Evolutionary conservation across 78 protist species (phyloP), one percentile per base, ranked within the genome.

Genomic region (Dictyostelium discoideum): DNA sequence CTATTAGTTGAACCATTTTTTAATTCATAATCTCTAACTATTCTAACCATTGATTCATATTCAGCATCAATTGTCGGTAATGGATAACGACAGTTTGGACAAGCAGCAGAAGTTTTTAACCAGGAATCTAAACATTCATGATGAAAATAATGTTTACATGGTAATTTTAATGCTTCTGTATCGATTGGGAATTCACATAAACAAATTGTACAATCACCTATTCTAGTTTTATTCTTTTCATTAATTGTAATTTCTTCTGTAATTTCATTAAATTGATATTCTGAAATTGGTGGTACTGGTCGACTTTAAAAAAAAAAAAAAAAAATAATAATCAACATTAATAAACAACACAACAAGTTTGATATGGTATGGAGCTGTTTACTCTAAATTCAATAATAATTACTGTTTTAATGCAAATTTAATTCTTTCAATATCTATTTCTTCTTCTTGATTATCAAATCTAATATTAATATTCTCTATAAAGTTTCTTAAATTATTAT

Each of bases 121-220:
- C 50, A 85, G 0, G 40, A 60, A 37, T 18, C 16, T 7, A 39
- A 48, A 76, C 60, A 50, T 42, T 85, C 94, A 54, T 32, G 76
- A 32, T 90, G 95, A 90, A 81, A 90, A 48, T 90, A 90, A 50
- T 90, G 95, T 90, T 82, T 90, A 90, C 95, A 90, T 20, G 95
- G 88, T 29, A 90, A 50, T 72, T 90, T 90, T 46, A 90, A 69
- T 48, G 84, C 88, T 46, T 82, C 81, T 0, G 26, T 37, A 40
- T 90, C 95, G 5, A 90, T 3, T 9, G 78, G 73, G 42, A 88
- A 88, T 8, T 80, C 87, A 44, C 26, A 44, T 20, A 39, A 54
- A 80, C 94, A 88, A 6, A 88, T 67, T 11, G 94, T 44, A 67
- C 94, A 82, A 90, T 82, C 88, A 50, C 95, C 95, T 29, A 90